Conservation (phyloP, 345 rosid genomes). For the Moricandia arvensis region DNA sequence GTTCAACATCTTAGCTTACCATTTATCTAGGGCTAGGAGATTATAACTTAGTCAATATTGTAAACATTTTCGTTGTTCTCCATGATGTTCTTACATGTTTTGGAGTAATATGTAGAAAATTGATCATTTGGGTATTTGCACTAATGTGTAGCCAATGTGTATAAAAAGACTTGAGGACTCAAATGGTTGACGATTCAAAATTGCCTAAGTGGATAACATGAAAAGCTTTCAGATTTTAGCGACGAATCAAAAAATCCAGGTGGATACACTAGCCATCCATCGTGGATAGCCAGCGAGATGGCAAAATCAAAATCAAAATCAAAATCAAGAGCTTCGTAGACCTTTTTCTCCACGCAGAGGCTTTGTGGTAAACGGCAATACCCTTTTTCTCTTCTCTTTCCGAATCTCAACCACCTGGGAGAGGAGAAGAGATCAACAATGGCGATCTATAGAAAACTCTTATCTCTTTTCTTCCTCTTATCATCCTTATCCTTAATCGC, state of each 20-base stretch:
- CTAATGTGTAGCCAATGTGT: too few species aligned
- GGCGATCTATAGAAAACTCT: conserved; percentile 36
- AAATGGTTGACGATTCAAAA: too few species aligned
- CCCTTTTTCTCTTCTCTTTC: neutral
- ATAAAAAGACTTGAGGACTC: too few species aligned
- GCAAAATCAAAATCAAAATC: too few species aligned
- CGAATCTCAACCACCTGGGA: conserved; percentile 13
- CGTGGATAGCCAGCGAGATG: neutral
- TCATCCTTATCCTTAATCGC: conserved; percentile 18
- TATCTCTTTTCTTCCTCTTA: conserved; percentile 32
- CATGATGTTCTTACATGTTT: too few species aligned
- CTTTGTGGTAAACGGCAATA: conserved; percentile 11
- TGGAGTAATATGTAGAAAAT: too few species aligned
- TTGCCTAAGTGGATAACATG: too few species aligned
- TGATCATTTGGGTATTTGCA: too few species aligned
- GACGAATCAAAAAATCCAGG: neutral
- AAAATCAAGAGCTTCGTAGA: neutral
- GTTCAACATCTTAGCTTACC: too few species aligned
- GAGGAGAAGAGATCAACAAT: conserved; percentile 21
- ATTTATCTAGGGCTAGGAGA: too few species aligned
- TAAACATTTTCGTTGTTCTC: too few species aligned
- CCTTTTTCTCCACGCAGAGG: conserved; percentile 10
- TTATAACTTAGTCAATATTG: too few species aligned
- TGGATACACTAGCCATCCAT: conserved; percentile 10
- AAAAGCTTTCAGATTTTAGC: neutral